A percentile compares a stretch with the other conserved stretches of the same genome.
These are phyloP conservation scores for Marsdenia floribunda DNA, from an alignment of 257 asterid genomes.

Conservation along the genomic window DNA sequence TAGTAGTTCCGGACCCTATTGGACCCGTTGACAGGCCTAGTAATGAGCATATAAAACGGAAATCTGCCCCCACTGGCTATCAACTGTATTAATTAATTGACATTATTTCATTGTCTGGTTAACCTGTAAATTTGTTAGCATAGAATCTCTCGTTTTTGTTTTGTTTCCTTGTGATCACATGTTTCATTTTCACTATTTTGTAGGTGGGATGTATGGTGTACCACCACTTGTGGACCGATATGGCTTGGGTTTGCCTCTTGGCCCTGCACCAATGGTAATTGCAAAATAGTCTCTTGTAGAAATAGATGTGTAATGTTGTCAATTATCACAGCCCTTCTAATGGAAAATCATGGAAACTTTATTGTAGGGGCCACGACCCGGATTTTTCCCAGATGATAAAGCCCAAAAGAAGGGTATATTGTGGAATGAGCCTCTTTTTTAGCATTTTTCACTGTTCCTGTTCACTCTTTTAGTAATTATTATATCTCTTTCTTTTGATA, in stretches of 20 bases:
- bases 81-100: not conserved
- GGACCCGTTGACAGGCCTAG: too few species aligned
- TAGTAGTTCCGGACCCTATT: too few species aligned
- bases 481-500: slow-evolving; percentile 12
- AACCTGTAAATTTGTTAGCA: not conserved
- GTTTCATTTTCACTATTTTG: slow-evolving; percentile 9
- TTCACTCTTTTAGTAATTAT: slow-evolving; percentile 5
- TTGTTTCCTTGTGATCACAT: slow-evolving; percentile 1
- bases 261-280: slow-evolving; percentile 57
- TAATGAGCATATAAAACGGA: not conserved
- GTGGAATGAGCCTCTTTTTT: slow-evolving; percentile 17
- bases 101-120: not conserved
- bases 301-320: not conserved
- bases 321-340: not conserved
- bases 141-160: not conserved
- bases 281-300: not conserved
- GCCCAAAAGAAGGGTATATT: slow-evolving; percentile 52
- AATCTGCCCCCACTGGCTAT: not conserved
- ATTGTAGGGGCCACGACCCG: slow-evolving; percentile 70
- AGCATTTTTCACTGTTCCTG: slow-evolving; percentile 6
- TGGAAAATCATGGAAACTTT: not conserved
- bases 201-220: slow-evolving; percentile 79
- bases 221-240: slow-evolving; percentile 77
- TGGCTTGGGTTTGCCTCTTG: slow-evolving; percentile 60
- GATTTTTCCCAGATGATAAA: slow-evolving; percentile 55